A percentile compares a stretch with the other conserved stretches of the same genome.
Evolutionary conservation across 192 early-diverging fungal genomes (phyloP).

Genomic region (Linnemannia schmuckeri): DNA sequence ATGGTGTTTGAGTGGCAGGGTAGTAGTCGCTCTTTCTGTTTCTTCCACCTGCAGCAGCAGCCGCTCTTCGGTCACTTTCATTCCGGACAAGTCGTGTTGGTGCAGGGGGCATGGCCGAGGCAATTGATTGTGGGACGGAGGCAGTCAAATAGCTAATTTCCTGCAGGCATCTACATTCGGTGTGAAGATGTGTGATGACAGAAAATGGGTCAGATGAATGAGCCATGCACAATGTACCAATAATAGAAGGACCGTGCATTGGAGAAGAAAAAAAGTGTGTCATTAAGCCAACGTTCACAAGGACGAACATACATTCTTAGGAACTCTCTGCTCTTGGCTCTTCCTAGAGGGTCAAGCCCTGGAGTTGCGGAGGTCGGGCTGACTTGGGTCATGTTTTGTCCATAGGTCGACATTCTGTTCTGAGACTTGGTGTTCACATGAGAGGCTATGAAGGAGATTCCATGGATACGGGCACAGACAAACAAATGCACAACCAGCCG

Average conservation of each 20-base stretch:
- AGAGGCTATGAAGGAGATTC: not conserved
- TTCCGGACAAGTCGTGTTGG: slow-evolving; percentile 39
- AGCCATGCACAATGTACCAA: not conserved
- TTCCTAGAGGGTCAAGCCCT: slow-evolving; percentile 63
- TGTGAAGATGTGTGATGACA: not conserved
- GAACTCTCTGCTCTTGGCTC: slow-evolving; percentile 77
- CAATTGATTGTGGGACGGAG: slow-evolving; percentile 52
- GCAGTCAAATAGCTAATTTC: slow-evolving; percentile 71
- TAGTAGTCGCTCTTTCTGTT: slow-evolving; percentile 50
- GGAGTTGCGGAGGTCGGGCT: slow-evolving; percentile 49
- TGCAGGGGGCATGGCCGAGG: slow-evolving; percentile 30
- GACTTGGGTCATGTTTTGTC: slow-evolving; percentile 54
- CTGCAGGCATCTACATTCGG: slow-evolving; percentile 63
- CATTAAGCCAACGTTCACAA: not conserved
- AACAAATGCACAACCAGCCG: not conserved
- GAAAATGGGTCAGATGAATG: not conserved
- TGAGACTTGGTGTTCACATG: slow-evolving; percentile 22
- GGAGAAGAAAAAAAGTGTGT: not conserved
- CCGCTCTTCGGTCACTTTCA: slow-evolving; percentile 32
- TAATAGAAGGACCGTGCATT: not conserved
- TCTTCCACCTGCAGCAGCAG: slow-evolving; percentile 16
- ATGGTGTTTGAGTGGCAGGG: slow-evolving; percentile 11
- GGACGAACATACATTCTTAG: slow-evolving; percentile 73
- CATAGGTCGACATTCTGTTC: slow-evolving; percentile 46
- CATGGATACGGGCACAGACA: not conserved